Evolutionary conservation across 2,329 filamentous ascomycete genomes (phyloP).

Genomic region (Fusarium sp.): DNA sequence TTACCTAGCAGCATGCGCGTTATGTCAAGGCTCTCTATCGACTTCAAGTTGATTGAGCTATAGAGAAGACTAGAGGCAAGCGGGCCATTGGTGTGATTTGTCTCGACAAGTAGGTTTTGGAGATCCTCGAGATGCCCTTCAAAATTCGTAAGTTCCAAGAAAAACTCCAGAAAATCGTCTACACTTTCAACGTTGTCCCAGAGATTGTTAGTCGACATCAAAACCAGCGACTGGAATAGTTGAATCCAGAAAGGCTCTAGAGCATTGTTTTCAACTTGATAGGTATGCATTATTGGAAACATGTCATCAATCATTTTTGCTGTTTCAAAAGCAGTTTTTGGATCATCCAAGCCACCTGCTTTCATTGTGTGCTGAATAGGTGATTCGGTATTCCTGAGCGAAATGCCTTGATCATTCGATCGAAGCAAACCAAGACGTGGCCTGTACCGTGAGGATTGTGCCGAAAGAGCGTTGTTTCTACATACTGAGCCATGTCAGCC

Average conservation of each 20-base stretch:
- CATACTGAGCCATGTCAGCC: too few relatives aligned
- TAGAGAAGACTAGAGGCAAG: background rate
- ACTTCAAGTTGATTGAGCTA: accelerated
- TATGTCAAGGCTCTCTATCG: accelerated
- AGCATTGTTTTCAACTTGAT: accelerated
- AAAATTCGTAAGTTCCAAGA: background rate
- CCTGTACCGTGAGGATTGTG: too few relatives aligned
- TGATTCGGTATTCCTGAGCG: too few relatives aligned
- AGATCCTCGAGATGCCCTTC: background rate
- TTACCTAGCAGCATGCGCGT: background rate
- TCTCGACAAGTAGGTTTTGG: accelerated
- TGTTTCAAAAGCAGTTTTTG: accelerated
- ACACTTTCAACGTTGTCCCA: accelerated
- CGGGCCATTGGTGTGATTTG: background rate
- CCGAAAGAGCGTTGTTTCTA: too few relatives aligned
- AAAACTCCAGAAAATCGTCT: background rate
- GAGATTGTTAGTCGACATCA: background rate
- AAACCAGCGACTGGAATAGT: accelerated
- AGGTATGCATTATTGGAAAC: background rate
- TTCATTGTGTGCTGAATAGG: too few relatives aligned
- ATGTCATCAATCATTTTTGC: background rate
- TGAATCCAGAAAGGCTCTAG: background rate
- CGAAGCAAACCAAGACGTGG: too few relatives aligned
- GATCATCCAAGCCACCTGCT: too few relatives aligned
- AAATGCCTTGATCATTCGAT: too few relatives aligned